Conservation (phyloP, 2,329 filamentous ascomycete species). For the Alternaria arborescens region DNA sequence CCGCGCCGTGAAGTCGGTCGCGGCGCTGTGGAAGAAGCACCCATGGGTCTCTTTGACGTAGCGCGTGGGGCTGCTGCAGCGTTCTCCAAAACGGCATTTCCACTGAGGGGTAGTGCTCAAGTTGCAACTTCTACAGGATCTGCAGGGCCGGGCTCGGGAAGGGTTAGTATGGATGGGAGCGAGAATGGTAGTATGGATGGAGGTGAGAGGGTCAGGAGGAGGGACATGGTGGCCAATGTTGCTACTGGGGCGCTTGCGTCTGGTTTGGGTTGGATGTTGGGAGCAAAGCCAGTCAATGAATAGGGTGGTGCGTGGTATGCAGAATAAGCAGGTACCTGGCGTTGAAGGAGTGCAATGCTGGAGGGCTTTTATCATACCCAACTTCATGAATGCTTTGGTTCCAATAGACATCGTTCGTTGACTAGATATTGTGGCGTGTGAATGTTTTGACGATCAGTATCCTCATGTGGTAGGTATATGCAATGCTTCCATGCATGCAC, state of each 20-base stretch:
- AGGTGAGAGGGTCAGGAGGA: constrained; percentile 65
- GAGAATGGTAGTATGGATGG: constrained; percentile 48
- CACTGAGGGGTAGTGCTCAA: constrained; percentile 43
- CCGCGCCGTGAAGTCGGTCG: constrained; percentile 54
- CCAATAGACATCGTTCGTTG: not conserved
- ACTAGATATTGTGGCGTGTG: not conserved
- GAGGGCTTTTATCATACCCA: not conserved
- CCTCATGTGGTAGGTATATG: not conserved
- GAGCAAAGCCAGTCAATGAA: constrained; percentile 49
- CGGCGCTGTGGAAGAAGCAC: constrained; percentile 57
- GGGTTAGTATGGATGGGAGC: constrained; percentile 45
- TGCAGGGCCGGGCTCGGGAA: constrained; percentile 17
- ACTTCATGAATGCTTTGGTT: not conserved
- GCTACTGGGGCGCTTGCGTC: constrained; percentile 69
- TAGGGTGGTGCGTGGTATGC: not conserved
- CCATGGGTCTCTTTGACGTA: constrained; percentile 63
- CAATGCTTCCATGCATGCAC: not conserved
- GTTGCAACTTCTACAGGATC: constrained; percentile 16
- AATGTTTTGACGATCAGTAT: not conserved
- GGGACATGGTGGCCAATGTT: constrained; percentile 74
- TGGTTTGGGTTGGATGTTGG: constrained; percentile 71
- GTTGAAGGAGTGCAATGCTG: not conserved
- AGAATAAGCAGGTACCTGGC: not conserved
- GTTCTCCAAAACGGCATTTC: constrained; percentile 58
- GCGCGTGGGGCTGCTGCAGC: constrained; percentile 60